phyloP scores from a whole-genome alignment of 2,329 filamentous ascomycete genomes.

The Cercospora nicotianae region DNA sequence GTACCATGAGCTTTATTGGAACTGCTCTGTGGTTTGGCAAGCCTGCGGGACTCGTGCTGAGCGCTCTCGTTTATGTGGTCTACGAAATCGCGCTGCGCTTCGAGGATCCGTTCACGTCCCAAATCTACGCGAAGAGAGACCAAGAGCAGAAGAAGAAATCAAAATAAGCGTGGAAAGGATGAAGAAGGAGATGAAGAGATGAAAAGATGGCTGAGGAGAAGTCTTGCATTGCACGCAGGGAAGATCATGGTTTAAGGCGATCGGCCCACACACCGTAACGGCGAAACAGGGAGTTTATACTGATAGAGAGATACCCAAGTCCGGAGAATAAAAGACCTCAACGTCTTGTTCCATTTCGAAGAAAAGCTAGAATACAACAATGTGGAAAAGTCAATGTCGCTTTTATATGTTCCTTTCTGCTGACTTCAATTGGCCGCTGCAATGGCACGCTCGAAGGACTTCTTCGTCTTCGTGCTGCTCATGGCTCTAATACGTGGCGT shows the following conservation, averaged over 20 bases:
- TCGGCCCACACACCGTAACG: not conserved
- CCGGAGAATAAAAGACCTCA: constrained; percentile 1
- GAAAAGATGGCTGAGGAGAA: constrained; percentile 14
- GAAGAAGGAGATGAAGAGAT: not conserved
- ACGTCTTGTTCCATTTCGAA: not conserved
- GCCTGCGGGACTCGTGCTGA: constrained; percentile 79
- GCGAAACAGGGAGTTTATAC: not conserved
- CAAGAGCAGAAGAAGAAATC: constrained; percentile 42
- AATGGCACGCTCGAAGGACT: not conserved
- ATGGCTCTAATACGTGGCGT: not conserved
- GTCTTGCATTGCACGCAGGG: not conserved
- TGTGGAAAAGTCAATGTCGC: not conserved
- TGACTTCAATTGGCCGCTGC: not conserved
- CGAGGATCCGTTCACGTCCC: constrained; percentile 92
- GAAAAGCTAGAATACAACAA: not conserved
- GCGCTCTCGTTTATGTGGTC: constrained; percentile 69
- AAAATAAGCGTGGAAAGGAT: not conserved
- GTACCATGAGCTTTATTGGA: constrained; percentile 87
- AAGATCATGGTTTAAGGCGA: not conserved
- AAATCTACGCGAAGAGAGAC: constrained; percentile 87
- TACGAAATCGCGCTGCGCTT: constrained; percentile 80
- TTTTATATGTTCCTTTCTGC: not conserved
- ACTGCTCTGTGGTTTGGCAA: constrained; percentile 82
- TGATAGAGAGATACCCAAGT: constrained; percentile 26
- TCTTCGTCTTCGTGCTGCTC: not conserved